Evolutionary conservation across 352 stramenopile genomes (phyloP), one percentile per base, ranked within the genome.

Genomic region (Phytophthora fragariaefolia): DNA sequence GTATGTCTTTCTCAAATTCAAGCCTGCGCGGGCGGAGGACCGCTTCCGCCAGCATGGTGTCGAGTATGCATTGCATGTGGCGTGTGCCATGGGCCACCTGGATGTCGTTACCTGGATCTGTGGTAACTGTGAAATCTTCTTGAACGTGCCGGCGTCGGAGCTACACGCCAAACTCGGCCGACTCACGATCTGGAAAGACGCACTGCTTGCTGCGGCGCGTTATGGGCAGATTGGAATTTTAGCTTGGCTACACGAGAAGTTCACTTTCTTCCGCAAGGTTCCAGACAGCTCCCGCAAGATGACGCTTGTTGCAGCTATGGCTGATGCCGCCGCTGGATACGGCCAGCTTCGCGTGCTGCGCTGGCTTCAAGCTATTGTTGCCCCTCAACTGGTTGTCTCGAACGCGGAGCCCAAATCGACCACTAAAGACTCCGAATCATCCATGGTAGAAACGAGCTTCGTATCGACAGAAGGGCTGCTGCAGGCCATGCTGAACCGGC

Each of bases 31-130:
- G 13, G 65, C 45, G 9, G 59, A 71, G 10, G 54, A 66, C 38
- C 68, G 62, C 3, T 78, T 76, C 7, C 74, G 62, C 0, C 36
- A 46, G 5, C 64, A 83, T 23, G 69, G 64, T 3, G 58, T 78
- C 15, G 75, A 74, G 55, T 74, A 68, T 18, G 65, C 63, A 8
- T 49, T 83, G 2, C 65, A 69, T 4, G 69, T 74, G 7, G 71
- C 75, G 4, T 70, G 68, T 32, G 49, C 72, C 6, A 68, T 76
- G 60, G 75, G 71, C 1, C 69, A 80, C 40, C 18, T 73, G n/a
- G 58, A 73, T 34, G 66, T 80, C 17, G 63, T 83, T n/a, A 69
- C 57, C 15, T 83, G 75, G 72, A 74, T 83, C 36, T 77, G 65
- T 40, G 70, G 58, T 4, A 77, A 74, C 40, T 74, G 65, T 28